phyloP scores from a whole-genome alignment of 495 filamentous ascomycete species.

The Annulohypoxylon nitens region DNA sequence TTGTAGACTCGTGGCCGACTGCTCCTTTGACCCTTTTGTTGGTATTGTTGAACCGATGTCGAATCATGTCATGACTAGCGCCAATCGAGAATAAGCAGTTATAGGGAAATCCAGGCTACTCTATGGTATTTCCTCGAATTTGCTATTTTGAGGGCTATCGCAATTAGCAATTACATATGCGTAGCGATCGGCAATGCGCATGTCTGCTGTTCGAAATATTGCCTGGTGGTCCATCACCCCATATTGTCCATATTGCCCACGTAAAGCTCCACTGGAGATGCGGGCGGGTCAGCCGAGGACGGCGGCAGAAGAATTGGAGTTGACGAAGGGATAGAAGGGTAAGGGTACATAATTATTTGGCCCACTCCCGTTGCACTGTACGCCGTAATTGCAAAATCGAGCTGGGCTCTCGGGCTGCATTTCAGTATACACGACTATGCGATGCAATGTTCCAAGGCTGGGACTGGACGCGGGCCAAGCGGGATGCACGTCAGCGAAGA shows the following conservation, averaged over 20 bases:
- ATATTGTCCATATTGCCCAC: neutral
- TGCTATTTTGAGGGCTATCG: conserved; percentile 21
- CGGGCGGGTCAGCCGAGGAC: conserved; percentile 1
- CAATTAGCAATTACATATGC: conserved; percentile 3
- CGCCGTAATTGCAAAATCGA: conserved; percentile 13
- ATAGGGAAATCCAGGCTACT: conserved; percentile 1
- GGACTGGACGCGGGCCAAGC: conserved; percentile 39
- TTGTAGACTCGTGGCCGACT: neutral
- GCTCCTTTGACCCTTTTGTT: conserved; percentile 4
- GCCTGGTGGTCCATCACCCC: conserved; percentile 6
- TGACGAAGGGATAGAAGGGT: conserved; percentile 7
- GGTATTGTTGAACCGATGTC: conserved; percentile 30
- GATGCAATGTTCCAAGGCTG: conserved; percentile 19
- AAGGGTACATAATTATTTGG: neutral
- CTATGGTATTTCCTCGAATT: conserved; percentile 22
- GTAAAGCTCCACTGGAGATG: conserved; percentile 1
- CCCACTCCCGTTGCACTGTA: neutral
- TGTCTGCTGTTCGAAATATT: conserved; percentile 17
- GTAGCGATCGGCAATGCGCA: conserved; percentile 16
- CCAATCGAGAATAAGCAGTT: conserved; percentile 22
- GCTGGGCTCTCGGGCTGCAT: conserved; percentile 16
- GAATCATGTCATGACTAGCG: conserved; percentile 18
- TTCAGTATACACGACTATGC: conserved; percentile 17
- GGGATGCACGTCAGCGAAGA: conserved; percentile 43
- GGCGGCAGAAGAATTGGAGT: neutral